These are phyloP conservation scores for Skeletonema menzelii DNA, from an alignment of 108 stramenopile species.

Conservation along the genomic window DNA sequence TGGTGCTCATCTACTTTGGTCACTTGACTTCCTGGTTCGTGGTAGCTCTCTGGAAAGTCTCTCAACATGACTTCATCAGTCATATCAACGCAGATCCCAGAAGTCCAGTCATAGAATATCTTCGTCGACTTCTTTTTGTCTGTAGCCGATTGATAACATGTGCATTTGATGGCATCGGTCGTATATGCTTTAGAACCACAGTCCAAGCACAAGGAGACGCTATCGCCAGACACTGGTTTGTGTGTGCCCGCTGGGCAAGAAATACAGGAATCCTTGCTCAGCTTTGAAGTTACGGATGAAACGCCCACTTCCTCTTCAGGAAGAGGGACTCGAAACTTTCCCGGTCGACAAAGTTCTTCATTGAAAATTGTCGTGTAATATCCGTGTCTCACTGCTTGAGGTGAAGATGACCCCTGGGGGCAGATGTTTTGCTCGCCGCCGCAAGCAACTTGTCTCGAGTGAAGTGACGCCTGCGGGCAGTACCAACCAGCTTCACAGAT, in stretches of 20 bases:
- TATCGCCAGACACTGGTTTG: conserved; percentile 26
- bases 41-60: conserved; percentile 15
- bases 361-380: conserved; percentile 27
- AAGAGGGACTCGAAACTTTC: conserved; percentile 17
- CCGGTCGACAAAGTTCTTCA: conserved; percentile 35
- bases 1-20: conserved; percentile 15
- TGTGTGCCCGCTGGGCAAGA: conserved; percentile 28
- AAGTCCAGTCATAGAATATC: conserved; percentile 20
- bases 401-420: conserved; percentile 25
- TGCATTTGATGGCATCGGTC: conserved; percentile 24
- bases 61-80: neutral
- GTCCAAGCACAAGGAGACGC: conserved; percentile 9
- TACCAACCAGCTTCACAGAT: conserved; percentile 24
- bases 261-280: conserved; percentile 12
- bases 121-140: conserved; percentile 5
- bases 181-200: conserved; percentile 37
- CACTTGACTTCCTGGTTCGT: conserved; percentile 21
- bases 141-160: conserved; percentile 42
- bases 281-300: conserved; percentile 9
- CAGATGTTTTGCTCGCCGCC: conserved; percentile 28
- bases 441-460: conserved; percentile 29
- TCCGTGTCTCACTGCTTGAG: conserved; percentile 21
- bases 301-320: neutral
- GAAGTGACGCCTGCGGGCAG: conserved; percentile 20
- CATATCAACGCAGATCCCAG: conserved; percentile 9